Conservation (phyloP, 768 basidiomycete genomes). For the Serpula lacrymans region DNA sequence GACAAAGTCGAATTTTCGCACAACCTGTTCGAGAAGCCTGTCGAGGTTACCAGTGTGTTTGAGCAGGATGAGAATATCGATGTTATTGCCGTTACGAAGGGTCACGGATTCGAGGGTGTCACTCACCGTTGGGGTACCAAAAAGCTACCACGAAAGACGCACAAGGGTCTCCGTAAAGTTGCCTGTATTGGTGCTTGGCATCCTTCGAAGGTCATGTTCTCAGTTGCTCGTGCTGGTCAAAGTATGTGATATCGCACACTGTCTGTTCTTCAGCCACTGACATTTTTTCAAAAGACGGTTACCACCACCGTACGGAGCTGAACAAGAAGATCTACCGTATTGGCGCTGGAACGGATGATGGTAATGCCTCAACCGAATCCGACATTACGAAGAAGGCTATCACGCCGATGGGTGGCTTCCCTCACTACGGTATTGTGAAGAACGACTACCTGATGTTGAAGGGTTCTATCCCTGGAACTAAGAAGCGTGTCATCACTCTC, state of each 20-base stretch:
- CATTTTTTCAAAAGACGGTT: slow-evolving; percentile 60
- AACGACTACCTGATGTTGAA: slow-evolving; percentile 98
- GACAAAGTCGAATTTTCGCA: slow-evolving; percentile 98
- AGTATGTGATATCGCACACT: slow-evolving; percentile 72
- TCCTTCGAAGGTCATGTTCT: slow-evolving; percentile 99
- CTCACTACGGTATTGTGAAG: slow-evolving; percentile 97
- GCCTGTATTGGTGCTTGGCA: slow-evolving; percentile 99
- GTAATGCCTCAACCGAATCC: slow-evolving; percentile 89
- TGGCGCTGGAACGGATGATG: slow-evolving; percentile 71
- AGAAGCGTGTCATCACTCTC: slow-evolving; percentile 97
- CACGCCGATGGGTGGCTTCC: slow-evolving; percentile 99
- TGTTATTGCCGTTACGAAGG: slow-evolving; percentile 97
- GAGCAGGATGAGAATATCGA: slow-evolving; percentile 98
- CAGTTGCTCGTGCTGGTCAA: slow-evolving; percentile 99
- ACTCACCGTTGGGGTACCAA: slow-evolving; percentile 99
- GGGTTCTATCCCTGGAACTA: slow-evolving; percentile 92
- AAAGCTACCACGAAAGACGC: slow-evolving; percentile 97
- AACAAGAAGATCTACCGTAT: slow-evolving; percentile 99
- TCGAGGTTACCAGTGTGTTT: slow-evolving; percentile 82
- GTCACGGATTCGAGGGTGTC: slow-evolving; percentile 99
- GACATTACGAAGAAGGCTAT: slow-evolving; percentile 93
- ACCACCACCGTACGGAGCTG: slow-evolving; percentile 95
- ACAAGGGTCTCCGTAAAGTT: slow-evolving; percentile 99
- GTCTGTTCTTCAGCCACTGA: no score
- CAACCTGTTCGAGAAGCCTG: slow-evolving; percentile 93